Conservation (phyloP, 2,329 filamentous ascomycete genomes). For the Tolypocladium capitatum region DNA sequence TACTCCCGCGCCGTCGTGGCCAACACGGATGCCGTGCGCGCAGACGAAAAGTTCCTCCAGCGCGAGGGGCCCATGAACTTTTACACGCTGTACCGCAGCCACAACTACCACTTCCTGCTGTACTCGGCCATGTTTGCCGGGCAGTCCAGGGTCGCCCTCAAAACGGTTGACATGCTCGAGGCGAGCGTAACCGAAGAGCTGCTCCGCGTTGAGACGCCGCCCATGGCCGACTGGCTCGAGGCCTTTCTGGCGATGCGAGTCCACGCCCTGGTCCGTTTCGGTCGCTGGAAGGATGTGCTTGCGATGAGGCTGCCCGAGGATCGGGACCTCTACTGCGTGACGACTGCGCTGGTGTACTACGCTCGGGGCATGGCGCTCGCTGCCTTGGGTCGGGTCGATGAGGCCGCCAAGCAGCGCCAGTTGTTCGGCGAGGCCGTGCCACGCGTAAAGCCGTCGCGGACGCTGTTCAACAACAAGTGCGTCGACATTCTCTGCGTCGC, state of each 20-base stretch:
- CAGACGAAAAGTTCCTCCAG: slow-evolving; percentile 53
- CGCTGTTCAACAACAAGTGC: slow-evolving; percentile 28
- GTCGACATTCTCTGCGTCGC: slow-evolving; percentile 49
- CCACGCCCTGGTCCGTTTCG: slow-evolving; percentile 62
- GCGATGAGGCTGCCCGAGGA: slow-evolving; percentile 43
- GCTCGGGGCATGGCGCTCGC: slow-evolving; percentile 55
- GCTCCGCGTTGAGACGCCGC: slow-evolving; percentile 49
- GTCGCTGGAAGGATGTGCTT: slow-evolving; percentile 55
- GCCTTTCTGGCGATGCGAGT: slow-evolving; percentile 53
- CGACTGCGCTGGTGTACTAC: slow-evolving; percentile 55
- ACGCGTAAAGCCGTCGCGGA: slow-evolving; percentile 43
- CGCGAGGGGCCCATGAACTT: slow-evolving; percentile 52
- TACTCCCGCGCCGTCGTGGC: slow-evolving; percentile 53
- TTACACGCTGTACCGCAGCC: slow-evolving; percentile 63
- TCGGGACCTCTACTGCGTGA: slow-evolving; percentile 49
- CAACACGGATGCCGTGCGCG: slow-evolving; percentile 52
- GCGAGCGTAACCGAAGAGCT: slow-evolving; percentile 48
- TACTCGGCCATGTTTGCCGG: slow-evolving; percentile 71
- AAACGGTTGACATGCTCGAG: slow-evolving; percentile 47
- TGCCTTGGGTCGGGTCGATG: slow-evolving; percentile 37
- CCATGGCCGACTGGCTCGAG: slow-evolving; percentile 72
- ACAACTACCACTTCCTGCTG: slow-evolving; percentile 62
- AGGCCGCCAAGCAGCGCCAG: slow-evolving; percentile 37
- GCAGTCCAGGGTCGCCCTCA: slow-evolving; percentile 46
- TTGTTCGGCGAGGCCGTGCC: slow-evolving; percentile 38